Percentiles rank a stretch among this genome's conserved stretches.
phyloP scores from a whole-genome alignment of 225 moss, liverwort and hornwort genomes.

The Marchantia paleacea region DNA sequence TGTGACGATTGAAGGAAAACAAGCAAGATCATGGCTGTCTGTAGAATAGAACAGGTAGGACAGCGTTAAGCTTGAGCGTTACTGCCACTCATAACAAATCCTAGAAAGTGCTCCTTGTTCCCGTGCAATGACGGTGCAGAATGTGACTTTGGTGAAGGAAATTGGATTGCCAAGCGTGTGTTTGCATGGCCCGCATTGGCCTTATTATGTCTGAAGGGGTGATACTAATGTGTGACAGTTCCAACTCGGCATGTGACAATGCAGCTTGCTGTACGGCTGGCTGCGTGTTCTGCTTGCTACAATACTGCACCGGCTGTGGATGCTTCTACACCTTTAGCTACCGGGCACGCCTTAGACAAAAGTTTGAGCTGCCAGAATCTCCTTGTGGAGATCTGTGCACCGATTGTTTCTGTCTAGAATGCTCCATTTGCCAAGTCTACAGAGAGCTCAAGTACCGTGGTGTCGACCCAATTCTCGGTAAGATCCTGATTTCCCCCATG shows the following conservation, averaged over 20 bases:
- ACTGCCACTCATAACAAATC: too few relatives aligned
- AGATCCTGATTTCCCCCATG: neutral
- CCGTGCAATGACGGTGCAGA: neutral
- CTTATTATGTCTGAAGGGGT: too few relatives aligned
- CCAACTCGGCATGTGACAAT: neutral
- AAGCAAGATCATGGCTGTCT: neutral
- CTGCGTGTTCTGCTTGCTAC: conserved; percentile 29
- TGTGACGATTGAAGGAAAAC: neutral
- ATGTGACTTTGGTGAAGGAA: too few relatives aligned
- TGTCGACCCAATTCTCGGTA: conserved; percentile 47
- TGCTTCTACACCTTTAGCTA: conserved; percentile 50
- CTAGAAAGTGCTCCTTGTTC: neutral
- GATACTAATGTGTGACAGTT: too few relatives aligned
- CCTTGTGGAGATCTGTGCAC: conserved; percentile 51
- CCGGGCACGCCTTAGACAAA: conserved; percentile 44
- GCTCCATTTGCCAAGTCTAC: conserved; percentile 51
- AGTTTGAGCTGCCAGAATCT: conserved; percentile 40
- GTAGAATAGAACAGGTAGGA: neutral
- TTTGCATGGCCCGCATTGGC: too few relatives aligned
- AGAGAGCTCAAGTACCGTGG: conserved; percentile 52
- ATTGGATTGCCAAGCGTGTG: too few relatives aligned
- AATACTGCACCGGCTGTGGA: conserved; percentile 32
- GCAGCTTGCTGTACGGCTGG: conserved; percentile 48
- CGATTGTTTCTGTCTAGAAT: conserved; percentile 48
- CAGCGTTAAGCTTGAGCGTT: too few relatives aligned